Conservation (phyloP, 257 asterid genomes). For the Coffea canephora region DNA sequence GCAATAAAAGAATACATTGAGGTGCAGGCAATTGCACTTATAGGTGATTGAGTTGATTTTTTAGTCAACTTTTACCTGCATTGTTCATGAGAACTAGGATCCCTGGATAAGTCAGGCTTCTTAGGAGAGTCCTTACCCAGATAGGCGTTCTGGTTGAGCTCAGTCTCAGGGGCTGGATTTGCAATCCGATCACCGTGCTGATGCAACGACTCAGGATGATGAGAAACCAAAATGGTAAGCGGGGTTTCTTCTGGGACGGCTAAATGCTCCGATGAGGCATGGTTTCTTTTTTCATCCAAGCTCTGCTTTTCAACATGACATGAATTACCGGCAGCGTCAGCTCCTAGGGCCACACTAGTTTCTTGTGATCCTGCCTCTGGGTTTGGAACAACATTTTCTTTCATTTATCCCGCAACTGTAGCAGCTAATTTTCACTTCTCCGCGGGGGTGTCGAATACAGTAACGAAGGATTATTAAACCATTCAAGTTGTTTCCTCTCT, state of each 20-base stretch:
- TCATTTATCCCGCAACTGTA: neutral
- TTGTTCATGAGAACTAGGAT: constrained; percentile 27
- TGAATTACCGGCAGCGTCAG: neutral
- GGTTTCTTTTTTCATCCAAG: constrained; percentile 13
- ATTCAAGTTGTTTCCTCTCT: neutral
- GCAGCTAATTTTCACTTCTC: neutral
- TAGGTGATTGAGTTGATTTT: neutral
- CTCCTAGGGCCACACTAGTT: neutral
- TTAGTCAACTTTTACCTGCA: constrained; percentile 19
- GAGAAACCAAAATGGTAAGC: constrained; percentile 22
- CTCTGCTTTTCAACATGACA: constrained; percentile 19
- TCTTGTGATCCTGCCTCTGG: constrained; percentile 2
- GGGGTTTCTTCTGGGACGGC: constrained; percentile 3
- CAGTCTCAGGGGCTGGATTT: neutral
- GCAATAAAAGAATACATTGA: neutral
- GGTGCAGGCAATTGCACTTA: neutral
- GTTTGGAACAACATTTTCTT: neutral
- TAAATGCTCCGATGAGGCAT: neutral
- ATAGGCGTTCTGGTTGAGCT: constrained; percentile 2
- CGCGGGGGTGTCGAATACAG: neutral
- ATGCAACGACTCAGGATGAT: constrained; percentile 7
- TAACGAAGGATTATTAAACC: neutral
- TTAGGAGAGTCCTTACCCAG: constrained; percentile 17
- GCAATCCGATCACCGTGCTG: constrained; percentile 7
- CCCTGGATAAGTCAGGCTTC: constrained; percentile 27